Conservation (phyloP, 176 grass and related monocot genomes). For the Eleusine coracana region DNA sequence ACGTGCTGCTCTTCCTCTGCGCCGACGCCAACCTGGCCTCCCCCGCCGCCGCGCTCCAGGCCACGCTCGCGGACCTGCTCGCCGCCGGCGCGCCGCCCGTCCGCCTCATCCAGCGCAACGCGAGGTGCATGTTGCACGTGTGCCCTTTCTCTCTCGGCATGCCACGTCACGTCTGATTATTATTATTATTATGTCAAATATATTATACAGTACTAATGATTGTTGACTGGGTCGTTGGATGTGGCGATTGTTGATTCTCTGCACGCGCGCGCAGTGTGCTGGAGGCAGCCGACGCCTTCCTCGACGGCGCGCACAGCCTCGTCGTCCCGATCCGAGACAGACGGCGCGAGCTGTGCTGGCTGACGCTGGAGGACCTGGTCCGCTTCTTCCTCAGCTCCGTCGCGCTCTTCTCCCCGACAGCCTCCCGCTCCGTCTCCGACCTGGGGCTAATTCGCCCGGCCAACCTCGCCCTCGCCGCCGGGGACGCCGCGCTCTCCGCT, state of each 20-base stretch:
- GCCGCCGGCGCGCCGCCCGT: slow-evolving; percentile 32
- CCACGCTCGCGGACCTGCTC: slow-evolving; percentile 54
- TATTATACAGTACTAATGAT: too few relatives aligned
- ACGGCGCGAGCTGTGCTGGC: slow-evolving; percentile 65
- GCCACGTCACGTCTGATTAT: background rate
- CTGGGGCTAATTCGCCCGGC: slow-evolving; percentile 56
- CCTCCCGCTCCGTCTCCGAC: slow-evolving; percentile 55
- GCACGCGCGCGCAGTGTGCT: slow-evolving; percentile 40
- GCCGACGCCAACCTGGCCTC: slow-evolving; percentile 39
- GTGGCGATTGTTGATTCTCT: background rate
- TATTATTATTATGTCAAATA: too few relatives aligned
- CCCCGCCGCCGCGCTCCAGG: slow-evolving; percentile 45
- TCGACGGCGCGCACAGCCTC: slow-evolving; percentile 61
- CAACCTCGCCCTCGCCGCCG: slow-evolving; percentile 32
- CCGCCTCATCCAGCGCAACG: slow-evolving; percentile 48
- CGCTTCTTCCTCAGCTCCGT: slow-evolving; percentile 80
- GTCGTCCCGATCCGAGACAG: slow-evolving; percentile 55
- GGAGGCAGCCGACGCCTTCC: slow-evolving; percentile 20
- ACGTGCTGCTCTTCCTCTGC: slow-evolving; percentile 78
- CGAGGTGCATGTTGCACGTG: slow-evolving; percentile 38
- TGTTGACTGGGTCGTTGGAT: background rate
- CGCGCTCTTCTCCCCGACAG: slow-evolving; percentile 49
- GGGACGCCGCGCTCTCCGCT: slow-evolving; percentile 32
- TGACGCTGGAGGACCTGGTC: slow-evolving; percentile 72
- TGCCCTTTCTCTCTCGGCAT: background rate